Base-by-base conservation (phyloP, 148 eudicot species). In the Linanthus parryae region DNA sequence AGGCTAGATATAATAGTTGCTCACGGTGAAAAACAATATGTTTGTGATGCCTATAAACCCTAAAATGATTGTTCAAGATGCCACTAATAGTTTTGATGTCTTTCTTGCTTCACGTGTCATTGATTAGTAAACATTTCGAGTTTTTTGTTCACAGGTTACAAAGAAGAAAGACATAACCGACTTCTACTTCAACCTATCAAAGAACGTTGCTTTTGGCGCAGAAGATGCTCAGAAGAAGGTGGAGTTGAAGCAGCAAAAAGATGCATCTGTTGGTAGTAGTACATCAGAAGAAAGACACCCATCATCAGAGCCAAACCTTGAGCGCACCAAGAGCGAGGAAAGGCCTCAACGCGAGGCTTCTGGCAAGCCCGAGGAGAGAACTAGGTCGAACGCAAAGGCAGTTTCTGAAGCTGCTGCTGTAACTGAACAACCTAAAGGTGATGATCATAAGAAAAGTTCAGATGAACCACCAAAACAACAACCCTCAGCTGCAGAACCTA, bases 121-220 rank as follows among this genome's bases (percentile, higher is more conserved):
- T n/a, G n/a, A n/a, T n/a, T n/a, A n/a, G n/a, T n/a, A n/a, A n/a
- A n/a, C n/a, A n/a, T n/a, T n/a, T n/a, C n/a, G n/a, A n/a, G n/a
- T n/a, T 18, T 60, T 27, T 38, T 25, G 2, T 51, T 44, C 46
- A 26, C 54, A 91, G 98, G 89, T 91, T 25, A 86, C 94, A 21
- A 91, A 81, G 79, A 91, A 86, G 79, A 67, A 65, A 17, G 98
- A 86, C 63, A 35, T 86, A 30, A 63, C 65, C 20, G 98, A 91
- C 36, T 91, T 91, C 69, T 91, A 91, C 73, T 91, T 91, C 90
- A 83, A 65, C 70, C 67, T 91, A 9, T 18, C 72, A 2, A 81
- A 86, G 49, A 91, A 91, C 43, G 81, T 83, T 24, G 95, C 95
- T 5, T 91, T 66, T 77, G 95, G 98, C 55, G 85, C 84, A 27